Evolutionary conservation across 225 moss, liverwort and hornwort species (phyloP), one percentile per base, ranked within the genome.

Genomic region (Antitrichia curtipendula): DNA sequence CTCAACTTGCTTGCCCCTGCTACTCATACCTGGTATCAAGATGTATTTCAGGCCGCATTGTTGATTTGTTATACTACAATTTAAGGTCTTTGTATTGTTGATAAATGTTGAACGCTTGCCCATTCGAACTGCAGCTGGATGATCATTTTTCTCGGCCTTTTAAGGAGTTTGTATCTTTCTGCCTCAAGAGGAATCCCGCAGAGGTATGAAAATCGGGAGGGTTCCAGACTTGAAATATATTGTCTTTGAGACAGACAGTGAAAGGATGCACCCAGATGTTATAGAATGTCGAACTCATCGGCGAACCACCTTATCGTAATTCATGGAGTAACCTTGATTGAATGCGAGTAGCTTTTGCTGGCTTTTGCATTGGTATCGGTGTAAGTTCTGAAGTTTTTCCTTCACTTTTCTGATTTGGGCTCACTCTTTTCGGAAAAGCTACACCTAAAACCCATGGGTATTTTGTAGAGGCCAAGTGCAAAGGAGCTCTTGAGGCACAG

Each of bases 131-230:
- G 90, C 95, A 98, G 98, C 91, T 98, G 82, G 98, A 98, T 89
- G 98, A 98, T 87, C 98, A 98, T 90, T 98, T 95, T 90, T 98
- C 98, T 25, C 90, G 96, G 57, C 97, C 93, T 31, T 97, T 98
- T 89, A 98, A 98, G 86, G 98, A 98, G 85, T 98, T 98, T 57
- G 98, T 98, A 72, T 95, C 96, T n/a, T 93, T 97, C 45, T 98
- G 98, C 85, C 90, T 98, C 54, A 97, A 93, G 92, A 98, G 96
- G 86, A 98, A 95, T 58, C 97, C 98, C 65, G 95, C 95, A 34
- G 97, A 98, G 96, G 97, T 97, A 93, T 77, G 86, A 59, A 58
- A 31, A 72, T 87, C 7, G 50, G 52, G 70, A 78, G 36, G 69
- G 63, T 57, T 86, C 28, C 63, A 45, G 52, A 66, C 82, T 74